Evolutionary conservation across 257 asterid species (phyloP).

Genomic region (Haberlea rhodopensis): DNA sequence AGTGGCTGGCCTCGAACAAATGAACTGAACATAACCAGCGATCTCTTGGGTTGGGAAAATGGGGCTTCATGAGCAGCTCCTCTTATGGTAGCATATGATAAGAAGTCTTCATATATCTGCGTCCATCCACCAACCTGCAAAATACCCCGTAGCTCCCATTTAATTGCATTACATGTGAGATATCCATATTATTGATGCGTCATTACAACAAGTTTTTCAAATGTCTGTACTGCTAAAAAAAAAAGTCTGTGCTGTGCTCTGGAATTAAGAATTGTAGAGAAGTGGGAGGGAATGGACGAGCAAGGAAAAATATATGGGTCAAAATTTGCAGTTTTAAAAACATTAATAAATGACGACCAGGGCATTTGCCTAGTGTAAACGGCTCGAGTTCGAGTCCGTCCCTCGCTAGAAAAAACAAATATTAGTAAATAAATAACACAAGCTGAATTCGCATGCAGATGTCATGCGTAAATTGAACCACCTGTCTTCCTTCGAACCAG

Average conservation of each 20-base stretch:
- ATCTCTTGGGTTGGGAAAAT: constrained; percentile 73
- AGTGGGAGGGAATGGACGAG: neutral
- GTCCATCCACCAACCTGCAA: constrained; percentile 83
- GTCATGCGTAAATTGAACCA: constrained; percentile 6
- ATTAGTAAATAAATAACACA: neutral
- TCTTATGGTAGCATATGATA: constrained; percentile 77
- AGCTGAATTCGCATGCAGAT: neutral
- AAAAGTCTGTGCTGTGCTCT: too few relatives aligned
- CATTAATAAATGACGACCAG: too few relatives aligned
- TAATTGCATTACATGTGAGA: neutral
- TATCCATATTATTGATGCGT: too few relatives aligned
- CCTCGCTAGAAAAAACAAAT: too few relatives aligned
- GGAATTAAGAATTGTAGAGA: neutral
- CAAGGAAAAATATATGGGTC: neutral
- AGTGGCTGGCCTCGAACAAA: constrained; percentile 58
- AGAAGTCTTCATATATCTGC: constrained; percentile 48
- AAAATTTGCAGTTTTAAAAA: neutral
- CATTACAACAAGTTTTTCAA: too few relatives aligned
- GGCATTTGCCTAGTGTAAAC: too few relatives aligned
- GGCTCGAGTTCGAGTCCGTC: too few relatives aligned
- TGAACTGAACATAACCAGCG: constrained; percentile 58
- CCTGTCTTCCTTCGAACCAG: constrained; percentile 56
- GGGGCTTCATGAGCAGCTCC: constrained; percentile 93
- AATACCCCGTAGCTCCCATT: neutral
- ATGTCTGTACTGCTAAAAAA: neutral